These are phyloP conservation scores for Aspergillus ibericus DNA, from an alignment of 2,329 filamentous ascomycete genomes.

Conservation along the genomic window DNA sequence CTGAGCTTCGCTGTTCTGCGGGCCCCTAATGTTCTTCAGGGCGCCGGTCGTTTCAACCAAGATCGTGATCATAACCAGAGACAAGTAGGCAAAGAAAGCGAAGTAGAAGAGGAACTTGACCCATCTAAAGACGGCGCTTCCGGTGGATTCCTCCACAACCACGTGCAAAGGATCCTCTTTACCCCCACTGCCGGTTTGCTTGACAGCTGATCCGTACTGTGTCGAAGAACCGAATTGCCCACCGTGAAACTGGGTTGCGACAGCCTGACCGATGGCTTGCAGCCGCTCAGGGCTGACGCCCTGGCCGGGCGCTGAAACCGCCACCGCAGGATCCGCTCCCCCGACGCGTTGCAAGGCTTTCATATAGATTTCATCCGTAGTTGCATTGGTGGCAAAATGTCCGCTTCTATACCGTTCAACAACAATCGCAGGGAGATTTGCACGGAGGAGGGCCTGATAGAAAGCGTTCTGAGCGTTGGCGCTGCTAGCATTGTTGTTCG, in stretches of 20 bases:
- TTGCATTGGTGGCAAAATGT: slow-evolving; percentile 76
- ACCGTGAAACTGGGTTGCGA: slow-evolving; percentile 69
- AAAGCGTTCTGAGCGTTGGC: slow-evolving; percentile 89
- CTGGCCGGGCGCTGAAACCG: slow-evolving; percentile 25
- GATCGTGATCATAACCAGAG: slow-evolving; percentile 75
- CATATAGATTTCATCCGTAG: slow-evolving; percentile 75
- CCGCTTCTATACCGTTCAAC: slow-evolving; percentile 86
- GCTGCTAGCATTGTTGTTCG: slow-evolving; percentile 87
- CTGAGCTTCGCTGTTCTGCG: slow-evolving; percentile 78
- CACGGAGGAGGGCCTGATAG: slow-evolving; percentile 84
- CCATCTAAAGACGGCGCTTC: slow-evolving; percentile 83
- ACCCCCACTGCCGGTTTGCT: slow-evolving; percentile 61
- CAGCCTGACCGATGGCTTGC: slow-evolving; percentile 77
- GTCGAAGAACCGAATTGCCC: slow-evolving; percentile 48
- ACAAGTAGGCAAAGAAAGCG: slow-evolving; percentile 73
- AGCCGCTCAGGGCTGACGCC: slow-evolving; percentile 62
- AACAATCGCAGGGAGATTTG: slow-evolving; percentile 90
- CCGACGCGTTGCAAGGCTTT: slow-evolving; percentile 69
- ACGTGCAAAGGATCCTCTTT: slow-evolving; percentile 91
- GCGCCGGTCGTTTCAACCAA: slow-evolving; percentile 77
- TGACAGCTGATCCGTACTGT: slow-evolving; percentile 49
- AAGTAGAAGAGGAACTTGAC: slow-evolving; percentile 82
- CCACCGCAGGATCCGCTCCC: slow-evolving; percentile 36
- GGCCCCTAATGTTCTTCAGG: slow-evolving; percentile 73
- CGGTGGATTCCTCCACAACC: slow-evolving; percentile 86